These are phyloP conservation scores for Cladophialophora carrionii DNA, from an alignment of 2,329 filamentous ascomycete species.

Conservation along the genomic window DNA sequence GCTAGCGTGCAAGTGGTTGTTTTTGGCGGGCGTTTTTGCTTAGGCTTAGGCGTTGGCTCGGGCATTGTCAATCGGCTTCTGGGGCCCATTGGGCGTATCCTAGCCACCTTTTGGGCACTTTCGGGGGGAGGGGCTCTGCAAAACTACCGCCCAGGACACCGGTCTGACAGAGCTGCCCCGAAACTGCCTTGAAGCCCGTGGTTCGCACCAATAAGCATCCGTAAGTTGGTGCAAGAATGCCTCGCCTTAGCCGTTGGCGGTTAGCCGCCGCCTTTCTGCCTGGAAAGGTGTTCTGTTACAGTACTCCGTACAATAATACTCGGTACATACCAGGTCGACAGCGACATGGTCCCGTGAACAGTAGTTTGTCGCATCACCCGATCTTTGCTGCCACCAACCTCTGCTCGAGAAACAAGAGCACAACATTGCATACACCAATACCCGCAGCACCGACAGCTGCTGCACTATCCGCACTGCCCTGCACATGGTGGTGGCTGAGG, in stretches of 20 bases:
- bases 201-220: not conserved
- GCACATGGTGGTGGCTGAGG: constrained; percentile 1
- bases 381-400: not conserved
- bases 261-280: constrained; percentile 18
- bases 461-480: not conserved
- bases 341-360: no score
- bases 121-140: not conserved
- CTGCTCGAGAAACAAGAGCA: not conserved
- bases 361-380: not conserved
- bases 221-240: constrained; percentile 1
- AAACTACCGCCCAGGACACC: constrained; percentile 4
- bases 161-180: not conserved
- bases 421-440: not conserved
- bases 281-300: not conserved
- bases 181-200: not conserved
- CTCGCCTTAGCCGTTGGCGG: not conserved
- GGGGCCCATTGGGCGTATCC: not conserved
- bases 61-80: not conserved
- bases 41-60: not conserved
- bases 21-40: not conserved
- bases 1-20: not conserved
- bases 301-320: not conserved
- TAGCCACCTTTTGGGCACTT: not conserved
- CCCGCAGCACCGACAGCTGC: not conserved
- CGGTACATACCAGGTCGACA: not conserved